Percentiles rank a stretch among this genome's conserved stretches.
Conservation (phyloP, 2,329 filamentous ascomycete genomes). For the Diaporthe citriasiana region DNA sequence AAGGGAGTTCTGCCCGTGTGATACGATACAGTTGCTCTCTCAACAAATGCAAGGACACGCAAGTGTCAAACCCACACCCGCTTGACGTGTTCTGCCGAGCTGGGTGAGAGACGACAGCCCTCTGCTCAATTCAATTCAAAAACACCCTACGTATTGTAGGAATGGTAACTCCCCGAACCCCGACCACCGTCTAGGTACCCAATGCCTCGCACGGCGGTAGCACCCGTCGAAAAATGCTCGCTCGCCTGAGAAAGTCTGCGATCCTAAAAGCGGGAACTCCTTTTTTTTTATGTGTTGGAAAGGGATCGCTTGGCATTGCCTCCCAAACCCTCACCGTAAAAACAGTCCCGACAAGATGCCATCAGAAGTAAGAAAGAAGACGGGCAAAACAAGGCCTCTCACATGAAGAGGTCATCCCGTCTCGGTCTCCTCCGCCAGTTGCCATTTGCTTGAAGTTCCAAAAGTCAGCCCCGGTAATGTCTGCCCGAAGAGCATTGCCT, state of each 20-base stretch:
- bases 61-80: background rate
- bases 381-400: background rate
- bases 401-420: background rate
- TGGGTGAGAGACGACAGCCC: background rate
- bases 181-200: conserved; percentile 12
- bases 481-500: conserved; percentile 32
- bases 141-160: background rate
- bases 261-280: background rate
- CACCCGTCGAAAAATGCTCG: conserved; percentile 15
- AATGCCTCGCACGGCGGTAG: conserved; percentile 18
- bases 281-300: background rate
- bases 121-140: background rate
- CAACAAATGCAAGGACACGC: background rate
- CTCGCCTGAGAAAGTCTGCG: conserved; percentile 11
- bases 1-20: background rate
- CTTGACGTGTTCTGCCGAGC: background rate
- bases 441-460: conserved; percentile 6
- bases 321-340: background rate
- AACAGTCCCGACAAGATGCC: background rate
- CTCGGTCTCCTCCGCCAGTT: conserved; percentile 21
- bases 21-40: background rate
- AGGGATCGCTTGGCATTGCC: conserved; percentile 4
- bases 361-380: background rate
- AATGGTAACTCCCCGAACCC: conserved; percentile 16
- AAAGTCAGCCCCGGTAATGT: conserved; percentile 18